These are phyloP conservation scores for Gastroboletus turbinatus DNA, from an alignment of 1,284 basidiomycete species.

Conservation along the genomic window DNA sequence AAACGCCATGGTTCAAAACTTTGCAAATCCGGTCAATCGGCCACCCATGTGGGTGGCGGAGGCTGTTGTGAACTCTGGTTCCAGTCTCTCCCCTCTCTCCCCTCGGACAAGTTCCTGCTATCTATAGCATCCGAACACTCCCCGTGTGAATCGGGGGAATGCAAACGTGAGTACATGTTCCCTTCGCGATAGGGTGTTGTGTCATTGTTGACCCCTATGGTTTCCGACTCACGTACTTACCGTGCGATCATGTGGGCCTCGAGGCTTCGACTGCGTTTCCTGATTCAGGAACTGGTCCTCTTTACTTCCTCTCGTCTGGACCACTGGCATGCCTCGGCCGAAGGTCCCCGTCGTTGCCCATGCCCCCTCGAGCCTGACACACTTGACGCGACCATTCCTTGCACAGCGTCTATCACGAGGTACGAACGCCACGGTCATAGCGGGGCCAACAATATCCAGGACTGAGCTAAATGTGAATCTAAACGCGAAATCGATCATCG, in stretches of 20 bases:
- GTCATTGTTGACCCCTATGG: neutral
- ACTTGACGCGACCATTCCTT: neutral
- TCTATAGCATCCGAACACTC: conserved; percentile 3
- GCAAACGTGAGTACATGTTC: neutral
- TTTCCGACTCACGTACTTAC: neutral
- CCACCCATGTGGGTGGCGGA: neutral
- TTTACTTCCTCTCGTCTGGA: neutral
- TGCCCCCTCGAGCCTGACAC: neutral
- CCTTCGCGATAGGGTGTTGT: neutral
- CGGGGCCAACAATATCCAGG: neutral
- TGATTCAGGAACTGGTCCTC: neutral
- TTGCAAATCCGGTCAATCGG: conserved; percentile 4
- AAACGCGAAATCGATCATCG: neutral
- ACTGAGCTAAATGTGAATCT: neutral
- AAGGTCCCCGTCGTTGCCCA: too few species aligned
- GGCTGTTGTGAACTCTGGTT: neutral
- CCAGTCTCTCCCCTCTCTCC: too few species aligned
- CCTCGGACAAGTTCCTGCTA: neutral
- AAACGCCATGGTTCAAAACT: neutral
- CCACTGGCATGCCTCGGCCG: neutral
- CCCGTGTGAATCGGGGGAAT: conserved; percentile 1
- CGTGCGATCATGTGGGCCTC: neutral
- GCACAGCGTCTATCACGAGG: neutral
- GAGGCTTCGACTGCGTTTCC: neutral
- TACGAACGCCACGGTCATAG: neutral